Conservation (phyloP, 345 rosid genomes). For the Arabidopsis thaliana region TAIR10.1 NC_003076.8:8268501-8269000, state of each 20-base stretch:
- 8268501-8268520: conserved; percentile 88
- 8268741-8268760: conserved; percentile 70
- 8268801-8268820: conserved; percentile 98
- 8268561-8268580: conserved; percentile 7
- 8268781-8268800: conserved; percentile 95
- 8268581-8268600: conserved; percentile 10
- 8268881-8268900: conserved; percentile 89
- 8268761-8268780: conserved; percentile 79
- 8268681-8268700: neutral
- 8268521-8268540: conserved; percentile 89
- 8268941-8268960: neutral
- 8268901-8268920: conserved; percentile 73
- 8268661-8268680: no score
- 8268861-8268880: conserved; percentile 94
- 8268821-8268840: conserved; percentile 98
- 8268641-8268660: no score
- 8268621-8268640: neutral
- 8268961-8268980: neutral
- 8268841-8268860: conserved; percentile 96
- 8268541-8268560: conserved; percentile 73
- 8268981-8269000: neutral
- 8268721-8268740: conserved; percentile 80
- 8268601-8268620: neutral
- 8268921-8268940: neutral
- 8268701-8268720: neutral